Percentiles rank a stretch among this genome's conserved stretches.
These are phyloP conservation scores for Exserohilum rostratum DNA, from an alignment of 2,329 filamentous ascomycete species.

Conservation along the genomic window DNA sequence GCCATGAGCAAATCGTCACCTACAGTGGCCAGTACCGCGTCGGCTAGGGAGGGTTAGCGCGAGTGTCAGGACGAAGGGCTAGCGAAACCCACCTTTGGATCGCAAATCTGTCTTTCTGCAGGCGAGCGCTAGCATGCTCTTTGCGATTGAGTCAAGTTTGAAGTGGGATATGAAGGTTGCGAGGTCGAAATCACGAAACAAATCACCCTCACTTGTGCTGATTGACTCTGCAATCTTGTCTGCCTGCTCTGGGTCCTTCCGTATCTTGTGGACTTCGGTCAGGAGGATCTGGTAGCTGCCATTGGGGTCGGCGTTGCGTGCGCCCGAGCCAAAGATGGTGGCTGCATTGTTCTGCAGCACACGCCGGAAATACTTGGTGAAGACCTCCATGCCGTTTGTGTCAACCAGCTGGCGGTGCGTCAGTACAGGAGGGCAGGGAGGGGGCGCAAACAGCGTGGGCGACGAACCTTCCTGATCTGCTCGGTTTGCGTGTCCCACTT, in stretches of 20 bases:
- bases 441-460: constrained; percentile 10
- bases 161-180: constrained; percentile 96
- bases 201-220: constrained; percentile 86
- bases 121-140: constrained; percentile 84
- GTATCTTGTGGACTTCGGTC: constrained; percentile 84
- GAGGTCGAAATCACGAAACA: constrained; percentile 96
- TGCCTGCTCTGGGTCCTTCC: constrained; percentile 79
- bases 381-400: constrained; percentile 99
- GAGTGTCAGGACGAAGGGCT: constrained; percentile 3
- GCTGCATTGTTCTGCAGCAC: constrained; percentile 88
- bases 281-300: constrained; percentile 84
- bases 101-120: constrained; percentile 86
- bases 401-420: constrained; percentile 74
- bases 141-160: constrained; percentile 85
- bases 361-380: constrained; percentile 92
- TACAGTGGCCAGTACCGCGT: constrained; percentile 85
- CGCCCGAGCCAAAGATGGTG: constrained; percentile 84
- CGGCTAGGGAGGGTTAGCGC: constrained; percentile 63
- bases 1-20: constrained; percentile 78
- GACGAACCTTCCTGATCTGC: constrained; percentile 84
- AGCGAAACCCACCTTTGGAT: constrained; percentile 73
- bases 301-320: constrained; percentile 73
- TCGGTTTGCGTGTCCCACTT: constrained; percentile 94
- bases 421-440: constrained; percentile 19
- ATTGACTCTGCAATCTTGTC: constrained; percentile 92